Base-by-base conservation (phyloP, 2,329 filamentous ascomycete genomes). In the Aureobasidium sp. region DNA sequence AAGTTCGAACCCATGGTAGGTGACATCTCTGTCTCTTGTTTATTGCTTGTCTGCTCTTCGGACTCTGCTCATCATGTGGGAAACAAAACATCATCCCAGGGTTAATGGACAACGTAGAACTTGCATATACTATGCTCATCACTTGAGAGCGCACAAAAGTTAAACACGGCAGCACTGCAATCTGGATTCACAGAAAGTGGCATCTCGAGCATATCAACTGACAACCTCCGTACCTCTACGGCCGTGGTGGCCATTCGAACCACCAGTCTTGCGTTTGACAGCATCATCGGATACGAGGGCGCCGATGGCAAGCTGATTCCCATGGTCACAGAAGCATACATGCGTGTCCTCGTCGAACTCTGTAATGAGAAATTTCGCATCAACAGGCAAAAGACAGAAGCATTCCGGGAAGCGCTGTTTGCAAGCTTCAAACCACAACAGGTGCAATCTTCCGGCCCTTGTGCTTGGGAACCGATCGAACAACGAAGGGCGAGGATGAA, bases 1-100 rank as follows among this genome's bases (percentile, higher is more conserved):
- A 94, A 96, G 74, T 97, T 95, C 71, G 92, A 97, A 73, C 91
- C 92, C 5, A 91, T 97, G 91, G 92, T 96, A 81, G 72, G 85
- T 73, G 37, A 55, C 25, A 34, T 36, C 56, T 29, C 27, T 11
- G 22, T 47, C 7, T 36, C 41, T 55, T 55, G 15, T 59, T 49
- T 37, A 62, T 29, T 56, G 25, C 22, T 9, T 56, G 15, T 41
- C 11, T 20, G 20, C 14, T 25, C 2, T 48, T 27, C 6, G 39
- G n/a, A 2, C 12, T 17, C n/a, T 39, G 39, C 39, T 25, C 15
- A 25, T 20, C 7, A 6, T 29, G 8, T 44, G 9, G 25, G 12
- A 3, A 31, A 44, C 4, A 9, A 6, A 53, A 17, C n/a, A 12
- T 58, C 17, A 27, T 59, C 11, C 17, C 27, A 12, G 14, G 8